Evolutionary conservation across 2,329 filamentous ascomycete genomes (phyloP).

Genomic region (Pseudocercospora musae): DNA sequence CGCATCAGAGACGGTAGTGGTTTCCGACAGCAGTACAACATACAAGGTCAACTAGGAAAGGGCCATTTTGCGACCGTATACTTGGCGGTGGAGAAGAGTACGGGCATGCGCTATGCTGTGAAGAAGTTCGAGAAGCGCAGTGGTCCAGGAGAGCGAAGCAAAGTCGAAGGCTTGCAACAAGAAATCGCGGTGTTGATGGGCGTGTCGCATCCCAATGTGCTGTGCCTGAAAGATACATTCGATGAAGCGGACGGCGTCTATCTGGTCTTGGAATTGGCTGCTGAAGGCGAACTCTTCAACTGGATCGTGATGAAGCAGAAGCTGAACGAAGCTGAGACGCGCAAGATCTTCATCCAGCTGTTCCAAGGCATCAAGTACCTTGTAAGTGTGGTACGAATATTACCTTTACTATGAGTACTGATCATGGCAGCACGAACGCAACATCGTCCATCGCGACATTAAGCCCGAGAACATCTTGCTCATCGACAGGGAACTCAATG

Average conservation of each 20-base stretch:
- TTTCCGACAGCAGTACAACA: constrained; percentile 82
- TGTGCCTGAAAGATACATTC: constrained; percentile 93
- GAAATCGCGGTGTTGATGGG: constrained; percentile 96
- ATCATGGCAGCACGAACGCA: constrained; percentile 79
- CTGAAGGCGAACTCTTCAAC: constrained; percentile 95
- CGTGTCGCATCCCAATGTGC: constrained; percentile 89
- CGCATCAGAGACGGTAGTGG: constrained; percentile 67
- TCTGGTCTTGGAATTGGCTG: constrained; percentile 82
- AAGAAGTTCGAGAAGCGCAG: constrained; percentile 89
- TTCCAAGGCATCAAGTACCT: constrained; percentile 94
- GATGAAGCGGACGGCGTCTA: constrained; percentile 89
- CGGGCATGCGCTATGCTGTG: constrained; percentile 80
- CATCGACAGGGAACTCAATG: constrained; percentile 75
- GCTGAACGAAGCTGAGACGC: constrained; percentile 75
- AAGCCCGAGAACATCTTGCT: constrained; percentile 96
- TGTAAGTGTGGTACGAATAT: constrained; percentile 54
- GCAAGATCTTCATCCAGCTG: constrained; percentile 84
- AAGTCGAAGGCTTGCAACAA: constrained; percentile 82
- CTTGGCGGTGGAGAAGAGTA: constrained; percentile 79
- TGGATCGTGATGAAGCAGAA: constrained; percentile 89
- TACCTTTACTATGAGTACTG: constrained; percentile 5
- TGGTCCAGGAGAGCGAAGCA: constrained; percentile 77
- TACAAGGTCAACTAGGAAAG: constrained; percentile 83
- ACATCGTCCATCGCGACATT: constrained; percentile 96
- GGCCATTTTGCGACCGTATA: constrained; percentile 95